Conservation (phyloP, 2,329 filamentous ascomycete species). For the Colletotrichum endophyticum region DNA sequence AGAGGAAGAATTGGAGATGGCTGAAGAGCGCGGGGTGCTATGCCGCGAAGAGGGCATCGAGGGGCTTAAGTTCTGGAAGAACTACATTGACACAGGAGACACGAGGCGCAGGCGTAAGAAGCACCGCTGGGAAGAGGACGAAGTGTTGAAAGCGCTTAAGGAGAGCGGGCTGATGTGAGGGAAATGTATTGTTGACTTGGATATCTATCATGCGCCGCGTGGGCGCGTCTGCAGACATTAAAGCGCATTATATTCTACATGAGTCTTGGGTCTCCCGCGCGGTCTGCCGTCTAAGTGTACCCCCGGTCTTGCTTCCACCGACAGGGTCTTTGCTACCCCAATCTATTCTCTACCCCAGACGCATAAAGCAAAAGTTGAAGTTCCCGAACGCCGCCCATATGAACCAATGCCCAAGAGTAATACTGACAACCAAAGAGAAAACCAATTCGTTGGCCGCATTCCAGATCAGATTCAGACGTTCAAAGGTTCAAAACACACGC, state of each 20-base stretch:
- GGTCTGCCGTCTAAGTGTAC: neutral
- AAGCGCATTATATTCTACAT: constrained; percentile 21
- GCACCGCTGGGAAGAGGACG: constrained; percentile 39
- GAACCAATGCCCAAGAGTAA: neutral
- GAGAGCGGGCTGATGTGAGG: constrained; percentile 42
- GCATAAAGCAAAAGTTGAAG: neutral
- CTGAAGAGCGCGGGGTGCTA: constrained; percentile 84
- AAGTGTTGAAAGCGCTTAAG: constrained; percentile 46
- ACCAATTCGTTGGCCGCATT: neutral
- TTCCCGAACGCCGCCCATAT: constrained; percentile 17
- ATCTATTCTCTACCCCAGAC: neutral
- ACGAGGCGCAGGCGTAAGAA: constrained; percentile 29
- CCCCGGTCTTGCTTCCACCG: neutral
- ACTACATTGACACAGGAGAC: constrained; percentile 62
- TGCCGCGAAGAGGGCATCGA: constrained; percentile 93
- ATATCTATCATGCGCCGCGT: constrained; percentile 10
- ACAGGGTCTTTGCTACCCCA: neutral
- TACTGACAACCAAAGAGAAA: neutral
- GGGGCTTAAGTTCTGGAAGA: constrained; percentile 92
- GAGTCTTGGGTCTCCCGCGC: neutral
- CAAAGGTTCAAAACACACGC: neutral
- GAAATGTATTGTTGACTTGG: neutral
- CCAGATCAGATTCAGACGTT: neutral
- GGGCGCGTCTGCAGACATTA: constrained; percentile 5
- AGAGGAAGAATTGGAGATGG: constrained; percentile 95